Base-by-base conservation (phyloP, 139 green algal genomes). In the Monoraphidium neglectum region DNA sequence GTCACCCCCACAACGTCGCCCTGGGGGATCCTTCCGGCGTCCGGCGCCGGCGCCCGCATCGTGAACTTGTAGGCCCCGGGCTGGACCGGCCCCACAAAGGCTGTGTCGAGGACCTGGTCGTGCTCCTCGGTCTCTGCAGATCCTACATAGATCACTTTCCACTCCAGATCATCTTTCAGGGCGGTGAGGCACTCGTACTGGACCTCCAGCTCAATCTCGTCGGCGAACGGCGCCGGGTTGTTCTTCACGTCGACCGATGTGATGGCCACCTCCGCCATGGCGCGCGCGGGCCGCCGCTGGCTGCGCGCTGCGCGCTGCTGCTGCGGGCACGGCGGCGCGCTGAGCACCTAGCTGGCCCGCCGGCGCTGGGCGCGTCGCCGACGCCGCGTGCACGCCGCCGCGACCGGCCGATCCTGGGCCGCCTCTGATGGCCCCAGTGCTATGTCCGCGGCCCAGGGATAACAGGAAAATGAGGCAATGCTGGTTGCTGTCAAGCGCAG, bases 101-200 rank as follows among this genome's bases (percentile, higher is more conserved):
- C 86, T 88, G 65, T 84, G 81, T 98, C 96, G 32, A 99, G 86
- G 43, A 93, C 84, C 77, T 99, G 96, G 77, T 99, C 96, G 73
- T 97, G 92, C 67, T 92, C 88, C 61, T 98, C 93, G 16, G 80
- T 88, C 77, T 99, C 95, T 32, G 96, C 96, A 21, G 87, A 97
- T 4, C 96, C 96, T 5, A 99, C 95, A 77, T 99, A 99, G 0
- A 90, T 93, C 32, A 99, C 30, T 72, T 94, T 95, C 96, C 96
- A 99, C 74, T 98, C 94, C 53, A 99, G 79, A 74, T 99, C 94
- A 16, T 97, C 81, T 36, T 90, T 33, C 8, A 98, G 77, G 26
- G 84, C 63, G 24, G 76, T 83, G 10, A 97, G 51, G 84, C 94
- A 98, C 70, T 99, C 94, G 71, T 99, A 99, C 77, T 95, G 88